Evolutionary conservation across 2,329 filamentous ascomycete species (phyloP).

Genomic region (Huntiella omanensis): DNA sequence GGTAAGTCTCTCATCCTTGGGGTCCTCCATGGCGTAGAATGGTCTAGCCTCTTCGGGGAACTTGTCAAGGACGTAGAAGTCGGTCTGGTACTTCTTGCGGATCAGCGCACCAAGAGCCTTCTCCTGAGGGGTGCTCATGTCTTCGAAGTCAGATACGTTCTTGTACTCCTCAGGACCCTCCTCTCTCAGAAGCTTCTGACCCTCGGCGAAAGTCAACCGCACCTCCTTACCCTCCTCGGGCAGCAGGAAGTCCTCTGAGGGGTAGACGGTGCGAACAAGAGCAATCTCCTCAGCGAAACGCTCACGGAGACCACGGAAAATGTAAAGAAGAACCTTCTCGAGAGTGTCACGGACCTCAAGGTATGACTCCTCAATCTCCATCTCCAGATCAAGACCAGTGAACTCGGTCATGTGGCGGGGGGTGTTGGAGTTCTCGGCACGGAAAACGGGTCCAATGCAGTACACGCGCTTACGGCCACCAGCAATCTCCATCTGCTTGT

Average conservation of each 20-base stretch:
- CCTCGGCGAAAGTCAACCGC: conserved; percentile 60
- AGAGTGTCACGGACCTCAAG: conserved; percentile 54
- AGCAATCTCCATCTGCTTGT: conserved; percentile 75
- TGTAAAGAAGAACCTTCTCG: conserved; percentile 56
- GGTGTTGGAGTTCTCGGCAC: conserved; percentile 74
- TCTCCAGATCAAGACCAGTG: conserved; percentile 74
- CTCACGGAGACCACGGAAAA: conserved; percentile 55
- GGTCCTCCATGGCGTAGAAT: conserved; percentile 78
- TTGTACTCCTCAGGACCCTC: conserved; percentile 48
- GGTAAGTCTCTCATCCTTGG: conserved; percentile 43
- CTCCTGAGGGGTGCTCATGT: conserved; percentile 65
- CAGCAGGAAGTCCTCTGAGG: conserved; percentile 59
- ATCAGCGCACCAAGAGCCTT: conserved; percentile 78
- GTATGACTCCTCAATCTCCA: conserved; percentile 69
- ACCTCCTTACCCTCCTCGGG: conserved; percentile 57
- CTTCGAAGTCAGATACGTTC: conserved; percentile 57
- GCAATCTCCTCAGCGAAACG: conserved; percentile 55
- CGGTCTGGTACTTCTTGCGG: conserved; percentile 73
- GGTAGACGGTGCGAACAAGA: conserved; percentile 52
- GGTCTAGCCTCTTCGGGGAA: conserved; percentile 79
- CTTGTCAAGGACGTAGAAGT: conserved; percentile 95
- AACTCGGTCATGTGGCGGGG: conserved; percentile 77
- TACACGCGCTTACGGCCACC: conserved; percentile 61
- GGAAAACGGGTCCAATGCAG: conserved; percentile 64
- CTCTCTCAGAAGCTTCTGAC: conserved; percentile 56